Evolutionary conservation across 345 rosid genomes (phyloP).

Genomic region (Jatropha curcas): DNA sequence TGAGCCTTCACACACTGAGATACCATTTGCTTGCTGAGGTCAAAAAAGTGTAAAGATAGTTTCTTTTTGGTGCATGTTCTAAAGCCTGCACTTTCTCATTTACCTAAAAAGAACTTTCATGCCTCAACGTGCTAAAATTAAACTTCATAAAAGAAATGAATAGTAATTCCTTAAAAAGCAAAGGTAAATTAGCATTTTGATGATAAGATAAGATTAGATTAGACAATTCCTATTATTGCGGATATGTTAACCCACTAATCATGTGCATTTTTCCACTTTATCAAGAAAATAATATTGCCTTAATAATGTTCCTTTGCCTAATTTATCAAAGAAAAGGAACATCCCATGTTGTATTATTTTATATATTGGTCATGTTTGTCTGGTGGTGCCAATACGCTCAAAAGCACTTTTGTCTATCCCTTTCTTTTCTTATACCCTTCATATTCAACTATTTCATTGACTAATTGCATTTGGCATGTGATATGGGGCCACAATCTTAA

Average conservation of each 20-base stretch:
- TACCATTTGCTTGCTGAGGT: not conserved
- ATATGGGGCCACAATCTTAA: slow-evolving; percentile 24
- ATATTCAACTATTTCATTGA: slow-evolving; percentile 12
- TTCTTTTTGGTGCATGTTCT: slow-evolving; percentile 12
- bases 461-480: slow-evolving; percentile 26
- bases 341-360: not conserved
- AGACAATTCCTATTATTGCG: slow-evolving; percentile 28
- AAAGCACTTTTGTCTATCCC: slow-evolving; percentile 22
- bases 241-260: slow-evolving; percentile 22
- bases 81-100: slow-evolving; percentile 26
- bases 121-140: slow-evolving; percentile 12
- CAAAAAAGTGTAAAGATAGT: slow-evolving; percentile 4
- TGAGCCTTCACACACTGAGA: slow-evolving; percentile 7
- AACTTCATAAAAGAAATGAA: not conserved
- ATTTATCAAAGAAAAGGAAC: not conserved
- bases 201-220: no score
- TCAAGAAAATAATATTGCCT: slow-evolving; percentile 14
- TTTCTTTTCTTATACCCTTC: slow-evolving; percentile 9
- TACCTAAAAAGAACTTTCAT: slow-evolving; percentile 17
- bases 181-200: no score
- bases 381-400: slow-evolving; percentile 16
- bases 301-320: not conserved
- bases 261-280: not conserved
- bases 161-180: slow-evolving; percentile 8
- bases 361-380: not conserved